Base-by-base conservation (phyloP, 2,329 filamentous ascomycete genomes). In the Neonectria ditissima region DNA sequence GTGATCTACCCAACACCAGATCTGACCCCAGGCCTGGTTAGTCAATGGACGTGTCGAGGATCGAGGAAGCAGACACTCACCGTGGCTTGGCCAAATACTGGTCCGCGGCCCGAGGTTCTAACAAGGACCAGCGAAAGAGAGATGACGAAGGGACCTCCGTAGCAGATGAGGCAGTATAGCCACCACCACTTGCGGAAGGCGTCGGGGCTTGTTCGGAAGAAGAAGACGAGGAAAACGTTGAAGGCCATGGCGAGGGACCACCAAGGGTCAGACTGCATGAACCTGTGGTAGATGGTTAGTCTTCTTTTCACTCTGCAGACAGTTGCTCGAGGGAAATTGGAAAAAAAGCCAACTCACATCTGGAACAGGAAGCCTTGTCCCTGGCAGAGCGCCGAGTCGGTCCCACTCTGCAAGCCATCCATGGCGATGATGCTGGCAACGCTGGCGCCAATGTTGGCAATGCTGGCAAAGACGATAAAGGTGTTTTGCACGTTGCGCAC, bases 201-300 rank as follows among this genome's bases (percentile, higher is more conserved):
- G 8, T 89, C 90, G 0, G 86, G 86, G 50, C 82, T 87, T 51
- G 84, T 82, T n/a, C 84, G 81, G 68, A 84, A 84, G 77, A 88
- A 89, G 75, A 89, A 89, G 62, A 89, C 86, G 55, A 94, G 84
- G 71, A 91, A 92, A 65, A 95, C 92, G 73, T 95, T 96, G 74
- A 91, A 83, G 3, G 92, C 91, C 92, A 96, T 95, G 67, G 91
- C 91, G 57, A 94, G 86, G 0, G 91, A 92, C 91, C 90, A 94
- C 80, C 91, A 85, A 0, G 90, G 88, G 77, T 93, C 91, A 5
- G 90, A 91, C 68, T 91, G 89, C 87, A 92, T 91, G 76, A 93
- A 93, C 87, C 89, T 92, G 66, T 10, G 7, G 5, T 4, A 7
- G 26, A 22, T 10, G 20, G 20, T 65, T 20, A 62, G 58, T 16